These are phyloP conservation scores for Angomonas ambiguus DNA, from an alignment of 208 protist species.

Conservation along the genomic window DNA sequence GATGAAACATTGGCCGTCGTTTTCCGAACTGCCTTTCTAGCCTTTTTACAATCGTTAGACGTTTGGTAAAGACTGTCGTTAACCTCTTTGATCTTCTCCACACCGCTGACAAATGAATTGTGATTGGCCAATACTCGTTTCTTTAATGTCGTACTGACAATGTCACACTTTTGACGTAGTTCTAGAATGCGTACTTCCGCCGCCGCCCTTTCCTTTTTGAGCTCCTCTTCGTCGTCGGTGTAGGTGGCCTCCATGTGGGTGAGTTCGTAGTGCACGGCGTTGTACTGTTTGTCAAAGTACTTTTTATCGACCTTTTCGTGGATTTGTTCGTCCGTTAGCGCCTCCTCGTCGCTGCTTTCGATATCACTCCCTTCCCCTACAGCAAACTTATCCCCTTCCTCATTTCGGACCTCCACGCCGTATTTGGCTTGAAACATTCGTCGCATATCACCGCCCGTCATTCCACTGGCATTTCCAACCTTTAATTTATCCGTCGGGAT, in stretches of 20 bases:
- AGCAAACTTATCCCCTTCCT: slow-evolving; percentile 21
- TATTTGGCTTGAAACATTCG: slow-evolving; percentile 68
- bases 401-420: slow-evolving; percentile 38
- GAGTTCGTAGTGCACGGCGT: slow-evolving; percentile 67
- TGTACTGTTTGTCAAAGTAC: slow-evolving; percentile 80
- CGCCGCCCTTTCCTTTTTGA: slow-evolving; percentile 44
- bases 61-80: slow-evolving; percentile 77
- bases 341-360: slow-evolving; percentile 66
- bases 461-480: slow-evolving; percentile 18
- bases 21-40: slow-evolving; percentile 51
- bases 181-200: slow-evolving; percentile 55
- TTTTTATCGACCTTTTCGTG: slow-evolving; percentile 79
- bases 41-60: slow-evolving; percentile 82
- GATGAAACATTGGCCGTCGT: slow-evolving; percentile 47
- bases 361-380: slow-evolving; percentile 36
- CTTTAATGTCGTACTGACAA: slow-evolving; percentile 83
- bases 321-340: slow-evolving; percentile 78
- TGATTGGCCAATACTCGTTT: slow-evolving; percentile 69
- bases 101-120: slow-evolving; percentile 64
- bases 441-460: slow-evolving; percentile 39
- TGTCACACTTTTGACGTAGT: slow-evolving; percentile 54
- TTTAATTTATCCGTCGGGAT: slow-evolving; percentile 34
- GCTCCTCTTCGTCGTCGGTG: slow-evolving; percentile 42
- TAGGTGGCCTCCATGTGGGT: slow-evolving; percentile 56
- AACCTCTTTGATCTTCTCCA: slow-evolving; percentile 61